A percentile compares a stretch with the other conserved stretches of the same genome.
phyloP scores from a whole-genome alignment of 1,139 yeast species.

The Blastobotrys indianensis region DNA sequence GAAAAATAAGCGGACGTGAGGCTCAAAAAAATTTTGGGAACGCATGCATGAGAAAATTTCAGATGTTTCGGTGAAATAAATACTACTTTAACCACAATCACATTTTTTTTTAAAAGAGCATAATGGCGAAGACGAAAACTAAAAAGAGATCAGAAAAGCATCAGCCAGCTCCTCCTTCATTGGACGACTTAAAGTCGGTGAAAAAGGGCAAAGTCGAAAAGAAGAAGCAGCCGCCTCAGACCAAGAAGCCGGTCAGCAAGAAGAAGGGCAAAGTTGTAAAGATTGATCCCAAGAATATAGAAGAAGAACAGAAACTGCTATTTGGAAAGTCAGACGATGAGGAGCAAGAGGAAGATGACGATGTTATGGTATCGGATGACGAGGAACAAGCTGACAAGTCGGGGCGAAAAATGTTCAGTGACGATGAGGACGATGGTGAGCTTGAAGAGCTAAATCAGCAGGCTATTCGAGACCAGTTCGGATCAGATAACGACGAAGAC shows the following conservation, averaged over 20 bases:
- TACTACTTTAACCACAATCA: background rate
- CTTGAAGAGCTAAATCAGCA: slow-evolving; percentile 87
- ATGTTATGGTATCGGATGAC: slow-evolving; percentile 55
- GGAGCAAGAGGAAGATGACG: slow-evolving; percentile 38
- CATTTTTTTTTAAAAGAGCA: background rate
- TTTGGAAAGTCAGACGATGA: slow-evolving; percentile 72
- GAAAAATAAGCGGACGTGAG: background rate
- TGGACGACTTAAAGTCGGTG: slow-evolving; percentile 71
- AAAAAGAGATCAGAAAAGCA: slow-evolving; percentile 68
- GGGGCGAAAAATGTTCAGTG: slow-evolving; percentile 78
- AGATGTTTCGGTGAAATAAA: background rate
- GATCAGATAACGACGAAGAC: slow-evolving; percentile 53
- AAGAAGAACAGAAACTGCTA: slow-evolving; percentile 68
- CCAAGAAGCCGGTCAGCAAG: slow-evolving; percentile 22
- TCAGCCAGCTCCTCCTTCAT: slow-evolving; percentile 83
- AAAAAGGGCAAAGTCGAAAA: slow-evolving; percentile 33
- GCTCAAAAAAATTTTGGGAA: slow-evolving; percentile 1
- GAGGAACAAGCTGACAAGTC: slow-evolving; percentile 42
- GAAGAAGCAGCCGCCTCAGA: slow-evolving; percentile 29
- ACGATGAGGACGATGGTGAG: slow-evolving; percentile 69
- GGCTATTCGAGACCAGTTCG: slow-evolving; percentile 64
- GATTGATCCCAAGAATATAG: slow-evolving; percentile 59
- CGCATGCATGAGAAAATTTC: slow-evolving; percentile 5
- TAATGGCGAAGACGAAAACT: slow-evolving; percentile 41
- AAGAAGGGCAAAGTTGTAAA: slow-evolving; percentile 37